These are phyloP conservation scores for Cladophialophora yegresii DNA, from an alignment of 2,329 filamentous ascomycete genomes.

Conservation along the genomic window DNA sequence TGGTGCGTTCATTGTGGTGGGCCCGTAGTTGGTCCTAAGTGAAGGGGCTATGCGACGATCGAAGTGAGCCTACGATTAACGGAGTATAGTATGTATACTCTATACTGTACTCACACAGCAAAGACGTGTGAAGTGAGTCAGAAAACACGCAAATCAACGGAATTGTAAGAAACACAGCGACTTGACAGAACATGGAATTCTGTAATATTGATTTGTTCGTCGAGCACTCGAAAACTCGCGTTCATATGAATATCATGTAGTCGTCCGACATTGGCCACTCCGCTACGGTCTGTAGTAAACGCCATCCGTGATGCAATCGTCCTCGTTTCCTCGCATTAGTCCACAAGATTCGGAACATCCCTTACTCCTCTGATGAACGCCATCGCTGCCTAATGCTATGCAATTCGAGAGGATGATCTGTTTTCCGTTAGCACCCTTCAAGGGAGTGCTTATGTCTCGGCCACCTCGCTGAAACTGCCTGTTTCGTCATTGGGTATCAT, in stretches of 20 bases:
- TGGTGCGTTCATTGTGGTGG: neutral
- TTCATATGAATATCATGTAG: neutral
- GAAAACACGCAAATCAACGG: neutral
- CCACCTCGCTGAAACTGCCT: neutral
- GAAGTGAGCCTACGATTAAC: neutral
- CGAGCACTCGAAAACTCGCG: neutral
- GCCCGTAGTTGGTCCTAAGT: neutral
- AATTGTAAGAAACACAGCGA: neutral
- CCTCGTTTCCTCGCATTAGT: neutral
- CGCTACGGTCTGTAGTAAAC: neutral
- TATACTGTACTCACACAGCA: neutral
- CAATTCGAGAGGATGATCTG: neutral
- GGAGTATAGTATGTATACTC: neutral
- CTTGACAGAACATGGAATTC: neutral
- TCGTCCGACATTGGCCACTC: neutral
- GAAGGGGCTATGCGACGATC: neutral
- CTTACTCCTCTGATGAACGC: neutral
- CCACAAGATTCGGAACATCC: neutral
- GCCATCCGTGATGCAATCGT: neutral
- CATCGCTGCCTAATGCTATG: neutral
- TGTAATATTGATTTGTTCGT: neutral
- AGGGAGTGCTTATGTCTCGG: neutral
- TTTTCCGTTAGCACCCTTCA: neutral
- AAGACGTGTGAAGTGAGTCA: neutral
- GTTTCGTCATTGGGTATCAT: neutral